Base-by-base conservation (phyloP, 2,329 filamentous ascomycete genomes). In the Fusarium burgessii region DNA sequence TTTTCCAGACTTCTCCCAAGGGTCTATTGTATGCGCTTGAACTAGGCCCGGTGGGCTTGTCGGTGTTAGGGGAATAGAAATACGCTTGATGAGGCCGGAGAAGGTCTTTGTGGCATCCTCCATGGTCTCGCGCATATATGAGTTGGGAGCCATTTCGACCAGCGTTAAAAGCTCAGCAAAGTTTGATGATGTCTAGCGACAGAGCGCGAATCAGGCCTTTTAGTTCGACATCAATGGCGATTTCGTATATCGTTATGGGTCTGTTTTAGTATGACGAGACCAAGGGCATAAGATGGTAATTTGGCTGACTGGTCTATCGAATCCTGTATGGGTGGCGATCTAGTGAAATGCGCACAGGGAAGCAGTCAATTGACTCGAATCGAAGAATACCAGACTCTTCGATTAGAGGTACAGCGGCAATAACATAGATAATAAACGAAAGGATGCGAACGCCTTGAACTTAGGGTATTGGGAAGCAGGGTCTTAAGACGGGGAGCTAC, bases 1-100 rank as follows among this genome's bases (percentile, higher is more conserved):
- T 83, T 97, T 97, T 46, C 92, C 93, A 25, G 94, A 91, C 77
- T 93, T 83, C 29, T 80, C 87, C 92, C 93, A 98, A 27, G 95
- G 93, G 79, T 98, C 95, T 62, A 91, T 83, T 2, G 86, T 88
- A 69, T 89, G 80, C 23, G 89, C 89, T 79, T 91, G 87, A 45
- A 91, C 81, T 35, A 91, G 82, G 17, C 89, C 89, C 2, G 89
- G 83, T 2, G 89, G 88, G 67, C 88, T 91, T 33, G 85, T 86
- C 4, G 88, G 79, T 23, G 87, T 89, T 56, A 90, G 81, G 5
- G 89, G 88, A 65, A 91, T 90, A 50, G 84, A 77, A 76, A 91
- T 90, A 65, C 89, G 87, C 74, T 86, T 88, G 52, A 80, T 78
- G 35, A 89, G 80, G 15, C 80, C 74, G 12, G 78, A 79, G 29